These are phyloP conservation scores for Striga asiatica DNA, from an alignment of 257 asterid genomes.

Conservation along the genomic window DNA sequence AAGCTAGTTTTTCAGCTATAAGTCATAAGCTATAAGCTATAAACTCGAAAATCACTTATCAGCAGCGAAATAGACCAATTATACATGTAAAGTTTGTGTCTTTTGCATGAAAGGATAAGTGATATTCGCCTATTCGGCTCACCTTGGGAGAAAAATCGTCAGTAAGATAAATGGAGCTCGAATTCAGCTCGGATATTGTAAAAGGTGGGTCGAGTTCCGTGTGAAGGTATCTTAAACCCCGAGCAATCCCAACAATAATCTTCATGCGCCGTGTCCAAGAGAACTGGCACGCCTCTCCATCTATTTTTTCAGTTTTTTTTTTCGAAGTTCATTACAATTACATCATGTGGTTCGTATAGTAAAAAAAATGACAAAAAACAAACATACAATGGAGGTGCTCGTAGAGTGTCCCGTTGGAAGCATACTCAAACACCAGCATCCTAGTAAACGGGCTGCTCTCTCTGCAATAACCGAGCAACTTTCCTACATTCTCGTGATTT, in stretches of 20 bases:
- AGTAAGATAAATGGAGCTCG: constrained; percentile 62
- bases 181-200: constrained; percentile 53
- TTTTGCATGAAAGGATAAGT: no score
- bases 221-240: constrained; percentile 73
- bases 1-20: no score
- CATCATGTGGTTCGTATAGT: neutral
- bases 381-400: constrained; percentile 85
- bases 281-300: constrained; percentile 72
- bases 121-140: constrained; percentile 11
- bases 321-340: constrained; percentile 4
- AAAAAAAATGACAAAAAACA: neutral
- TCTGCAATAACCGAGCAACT: constrained; percentile 68
- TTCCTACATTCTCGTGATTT: constrained; percentile 74
- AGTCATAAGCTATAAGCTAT: no score
- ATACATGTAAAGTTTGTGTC: no score
- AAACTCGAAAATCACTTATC: no score
- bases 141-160: constrained; percentile 94
- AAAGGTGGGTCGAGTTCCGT: constrained; percentile 53
- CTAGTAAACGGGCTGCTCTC: constrained; percentile 65
- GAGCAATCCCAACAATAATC: constrained; percentile 64
- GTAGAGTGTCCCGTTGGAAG: constrained; percentile 80
- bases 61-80: neutral
- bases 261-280: constrained; percentile 84
- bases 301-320: constrained; percentile 27
- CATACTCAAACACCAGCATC: constrained; percentile 89